A percentile compares a stretch with the other conserved stretches of the same genome.
phyloP scores from a whole-genome alignment of 345 rosid species.

The Salix suchowensis region DNA sequence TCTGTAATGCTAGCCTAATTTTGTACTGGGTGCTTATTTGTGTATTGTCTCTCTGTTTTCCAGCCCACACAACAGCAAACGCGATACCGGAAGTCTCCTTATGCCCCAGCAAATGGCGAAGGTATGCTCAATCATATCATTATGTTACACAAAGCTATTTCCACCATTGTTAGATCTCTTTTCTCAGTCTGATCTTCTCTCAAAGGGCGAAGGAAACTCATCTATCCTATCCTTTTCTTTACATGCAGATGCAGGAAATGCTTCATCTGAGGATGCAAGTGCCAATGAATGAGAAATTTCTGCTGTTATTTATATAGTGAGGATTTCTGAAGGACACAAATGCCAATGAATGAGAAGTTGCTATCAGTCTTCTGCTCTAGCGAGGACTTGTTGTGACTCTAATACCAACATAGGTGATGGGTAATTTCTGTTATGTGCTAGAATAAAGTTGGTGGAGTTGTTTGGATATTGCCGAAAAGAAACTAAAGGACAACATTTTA shows the following conservation, averaged over 20 bases:
- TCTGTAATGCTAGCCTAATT: background rate
- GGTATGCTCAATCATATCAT: constrained; percentile 33
- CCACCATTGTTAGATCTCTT: background rate
- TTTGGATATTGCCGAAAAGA: constrained; percentile 16
- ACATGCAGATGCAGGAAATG: constrained; percentile 56
- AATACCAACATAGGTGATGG: constrained; percentile 27
- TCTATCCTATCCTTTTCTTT: background rate
- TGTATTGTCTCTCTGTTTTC: background rate
- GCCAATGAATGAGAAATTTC: constrained; percentile 7
- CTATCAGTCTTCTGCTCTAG: constrained; percentile 9
- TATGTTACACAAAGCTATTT: background rate
- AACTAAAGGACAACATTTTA: constrained; percentile 15
- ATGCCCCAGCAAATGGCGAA: constrained; percentile 77
- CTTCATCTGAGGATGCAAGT: constrained; percentile 48
- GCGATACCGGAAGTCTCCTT: constrained; percentile 90
- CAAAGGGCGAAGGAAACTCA: background rate
- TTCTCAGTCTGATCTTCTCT: background rate
- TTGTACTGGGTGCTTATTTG: background rate
- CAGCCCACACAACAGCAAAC: constrained; percentile 99
- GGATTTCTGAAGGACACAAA: constrained; percentile 10
- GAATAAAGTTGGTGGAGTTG: constrained; percentile 30
- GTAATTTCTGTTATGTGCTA: constrained; percentile 20
- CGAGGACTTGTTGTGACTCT: constrained; percentile 30
- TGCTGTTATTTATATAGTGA: background rate
- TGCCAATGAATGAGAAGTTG: constrained; percentile 34